Evolutionary conservation across 2,329 filamentous ascomycete species (phyloP).

Genomic region (Pyrenophora seminiperda): DNA sequence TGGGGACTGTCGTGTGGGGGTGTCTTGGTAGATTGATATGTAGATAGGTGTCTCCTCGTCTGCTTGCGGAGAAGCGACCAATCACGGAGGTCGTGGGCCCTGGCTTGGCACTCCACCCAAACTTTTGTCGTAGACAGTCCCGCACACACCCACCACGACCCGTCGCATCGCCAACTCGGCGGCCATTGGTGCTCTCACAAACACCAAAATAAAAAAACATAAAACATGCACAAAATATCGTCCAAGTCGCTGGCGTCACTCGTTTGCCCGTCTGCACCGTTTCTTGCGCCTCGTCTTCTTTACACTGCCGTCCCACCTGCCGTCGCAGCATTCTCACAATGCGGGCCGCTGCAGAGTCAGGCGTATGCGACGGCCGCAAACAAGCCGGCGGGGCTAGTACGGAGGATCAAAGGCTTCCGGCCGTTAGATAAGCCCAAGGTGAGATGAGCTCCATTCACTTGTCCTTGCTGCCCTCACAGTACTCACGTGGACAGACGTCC

Average conservation of each 20-base stretch:
- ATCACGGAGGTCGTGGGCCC: slow-evolving; percentile 27
- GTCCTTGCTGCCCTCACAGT: not conserved
- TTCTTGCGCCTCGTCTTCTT: slow-evolving; percentile 42
- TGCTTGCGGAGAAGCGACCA: slow-evolving; percentile 32
- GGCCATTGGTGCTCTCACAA: not conserved
- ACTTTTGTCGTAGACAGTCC: slow-evolving; percentile 8
- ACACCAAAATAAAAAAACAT: no score
- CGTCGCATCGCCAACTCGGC: not conserved
- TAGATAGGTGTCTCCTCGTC: slow-evolving; percentile 38
- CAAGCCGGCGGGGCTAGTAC: slow-evolving; percentile 3
- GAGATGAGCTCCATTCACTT: not conserved
- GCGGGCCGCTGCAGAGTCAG: slow-evolving; percentile 11
- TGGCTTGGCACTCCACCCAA: slow-evolving; percentile 17
- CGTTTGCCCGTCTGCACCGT: slow-evolving; percentile 44
- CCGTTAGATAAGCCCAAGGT: no score
- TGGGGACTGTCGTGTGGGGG: slow-evolving; percentile 19
- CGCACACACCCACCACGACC: not conserved
- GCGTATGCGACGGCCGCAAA: slow-evolving; percentile 22
- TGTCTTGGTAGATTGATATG: slow-evolving; percentile 32
- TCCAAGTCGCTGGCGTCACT: slow-evolving; percentile 36
- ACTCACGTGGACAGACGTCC: slow-evolving; percentile 3
- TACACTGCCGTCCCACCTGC: slow-evolving; percentile 20
- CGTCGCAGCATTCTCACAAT: slow-evolving; percentile 8
- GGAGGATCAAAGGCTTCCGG: no score
- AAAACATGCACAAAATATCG: slow-evolving; percentile 30